A percentile compares a stretch with the other conserved stretches of the same genome.
phyloP scores from a whole-genome alignment of 129 eudicot species.

The Flaveria bidentis region DNA sequence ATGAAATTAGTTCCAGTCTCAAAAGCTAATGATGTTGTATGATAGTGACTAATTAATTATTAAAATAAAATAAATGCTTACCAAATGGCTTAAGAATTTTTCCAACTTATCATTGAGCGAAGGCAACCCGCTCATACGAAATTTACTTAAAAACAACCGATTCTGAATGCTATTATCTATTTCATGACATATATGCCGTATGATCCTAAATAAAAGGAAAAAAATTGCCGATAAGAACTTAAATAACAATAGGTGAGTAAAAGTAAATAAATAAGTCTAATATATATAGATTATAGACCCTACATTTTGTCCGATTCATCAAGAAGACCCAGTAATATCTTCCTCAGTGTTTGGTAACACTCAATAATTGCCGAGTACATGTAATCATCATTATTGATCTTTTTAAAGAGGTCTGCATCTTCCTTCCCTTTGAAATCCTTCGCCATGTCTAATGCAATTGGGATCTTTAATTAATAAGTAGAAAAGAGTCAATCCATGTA shows the following conservation, averaged over 20 bases:
- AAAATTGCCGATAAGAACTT: constrained; percentile 12
- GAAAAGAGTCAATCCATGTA: constrained; percentile 27
- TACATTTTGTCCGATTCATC: constrained; percentile 59
- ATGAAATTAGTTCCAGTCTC: not conserved
- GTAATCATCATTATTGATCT: constrained; percentile 79
- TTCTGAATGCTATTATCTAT: constrained; percentile 65
- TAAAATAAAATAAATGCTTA: constrained; percentile 28
- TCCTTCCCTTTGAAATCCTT: constrained; percentile 82
- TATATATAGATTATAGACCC: constrained; percentile 21
- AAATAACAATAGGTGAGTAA: not conserved
- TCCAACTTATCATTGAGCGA: constrained; percentile 80
- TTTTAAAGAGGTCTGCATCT: constrained; percentile 78
- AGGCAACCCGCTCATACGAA: constrained; percentile 82
- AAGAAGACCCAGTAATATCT: constrained; percentile 53
- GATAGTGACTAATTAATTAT: constrained; percentile 5
- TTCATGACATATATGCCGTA: constrained; percentile 57
- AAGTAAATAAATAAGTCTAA: not conserved
- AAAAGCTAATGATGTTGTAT: constrained; percentile 2
- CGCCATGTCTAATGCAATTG: constrained; percentile 99
- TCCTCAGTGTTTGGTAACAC: constrained; percentile 82
- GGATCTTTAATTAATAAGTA: constrained; percentile 57
- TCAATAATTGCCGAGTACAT: constrained; percentile 89
- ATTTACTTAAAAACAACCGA: constrained; percentile 51
- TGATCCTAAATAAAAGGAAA: constrained; percentile 49
- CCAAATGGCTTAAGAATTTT: constrained; percentile 72